Evolutionary conservation across 1,284 basidiomycete genomes (phyloP), one percentile per base, ranked within the genome.

Genomic region (Papiliotrema nemorosa): DNA sequence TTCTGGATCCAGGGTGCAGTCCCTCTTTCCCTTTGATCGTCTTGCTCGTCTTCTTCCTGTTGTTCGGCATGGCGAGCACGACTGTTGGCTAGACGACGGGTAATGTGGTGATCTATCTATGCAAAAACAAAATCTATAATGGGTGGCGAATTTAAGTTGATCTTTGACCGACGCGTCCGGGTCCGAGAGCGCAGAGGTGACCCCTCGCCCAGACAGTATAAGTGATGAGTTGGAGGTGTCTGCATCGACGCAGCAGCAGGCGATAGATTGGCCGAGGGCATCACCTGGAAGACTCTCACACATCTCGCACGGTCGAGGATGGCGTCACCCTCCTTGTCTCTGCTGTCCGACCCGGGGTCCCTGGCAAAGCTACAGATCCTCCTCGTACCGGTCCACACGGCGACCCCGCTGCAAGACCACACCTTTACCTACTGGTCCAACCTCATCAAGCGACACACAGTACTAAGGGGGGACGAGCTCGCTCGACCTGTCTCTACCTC

Each of bases 21-120:
- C 63, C 63, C 25, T 72, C 72, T 52, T 69, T 71, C 7, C 74
- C 69, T 57, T 71, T 73, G 60, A 76, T 70, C 33, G 72, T 68
- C 61, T 76, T 75, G 47, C 64, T 67, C 5, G 74, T 76, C 25
- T 68, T 50, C 48, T 60, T 62, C 47, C 70, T 65, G 58, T 75
- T 76, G 55, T 67, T 69, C 26, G 67, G 65, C 66, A 72, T 72
- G 27, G 18, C 12, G 5, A 9, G 29, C 35, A 12, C 50, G 26
- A 5, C 31, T 24, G 38, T 40, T 4, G 5, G 38, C 5, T 7
- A 14, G 5, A 40, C n/a, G 38, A 40, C 7, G 36, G 13, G 38
- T n/a, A 13, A 40, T 20, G 22, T 20, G 20, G 22, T 40, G n/a
- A 40, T n/a, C 18, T 27, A 26, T 16, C 16, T 43, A 16, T 20